Evolutionary conservation across 1,139 yeast species (phyloP).

Genomic region (Saccharomycopsis crataegensis): DNA sequence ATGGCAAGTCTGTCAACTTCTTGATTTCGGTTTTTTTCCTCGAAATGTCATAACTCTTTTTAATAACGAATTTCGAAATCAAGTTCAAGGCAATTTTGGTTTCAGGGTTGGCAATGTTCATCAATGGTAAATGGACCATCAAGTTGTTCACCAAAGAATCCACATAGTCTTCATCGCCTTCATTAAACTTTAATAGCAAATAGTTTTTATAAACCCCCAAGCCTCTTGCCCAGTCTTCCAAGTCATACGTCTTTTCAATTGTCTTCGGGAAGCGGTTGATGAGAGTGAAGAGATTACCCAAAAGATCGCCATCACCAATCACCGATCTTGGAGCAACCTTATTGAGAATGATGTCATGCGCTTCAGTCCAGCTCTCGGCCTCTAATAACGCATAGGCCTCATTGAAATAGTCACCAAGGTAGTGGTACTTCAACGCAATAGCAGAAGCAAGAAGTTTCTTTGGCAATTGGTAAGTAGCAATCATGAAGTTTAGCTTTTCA

Average conservation of each 20-base stretch:
- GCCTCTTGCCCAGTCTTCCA: constrained; percentile 50
- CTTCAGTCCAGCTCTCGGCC: constrained; percentile 57
- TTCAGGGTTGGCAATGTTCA: constrained; percentile 30
- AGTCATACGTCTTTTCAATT: constrained; percentile 29
- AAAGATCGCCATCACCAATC: constrained; percentile 36
- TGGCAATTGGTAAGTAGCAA: constrained; percentile 39
- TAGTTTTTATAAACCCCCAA: constrained; percentile 51
- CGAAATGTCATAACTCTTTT: constrained; percentile 30
- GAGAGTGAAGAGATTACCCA: constrained; percentile 35
- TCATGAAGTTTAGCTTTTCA: constrained; percentile 31
- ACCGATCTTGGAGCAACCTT: constrained; percentile 66
- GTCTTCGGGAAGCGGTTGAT: constrained; percentile 41
- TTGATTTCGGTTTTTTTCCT: constrained; percentile 22
- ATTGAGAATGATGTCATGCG: constrained; percentile 49
- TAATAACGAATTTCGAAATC: constrained; percentile 44
- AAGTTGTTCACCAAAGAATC: constrained; percentile 11
- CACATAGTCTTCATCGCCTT: constrained; percentile 23
- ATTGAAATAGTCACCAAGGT: constrained; percentile 43
- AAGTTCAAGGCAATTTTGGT: constrained; percentile 42
- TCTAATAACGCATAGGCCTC: constrained; percentile 56
- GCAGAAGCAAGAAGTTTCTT: constrained; percentile 41
- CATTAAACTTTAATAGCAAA: constrained; percentile 28
- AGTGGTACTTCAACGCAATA: constrained; percentile 40
- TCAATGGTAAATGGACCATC: constrained; percentile 24
- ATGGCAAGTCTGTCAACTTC: constrained; percentile 32